Percentiles rank a stretch among this genome's conserved stretches.
phyloP scores from a whole-genome alignment of 2,329 filamentous ascomycete species.

The Byssoonygena ceratinophila region DNA sequence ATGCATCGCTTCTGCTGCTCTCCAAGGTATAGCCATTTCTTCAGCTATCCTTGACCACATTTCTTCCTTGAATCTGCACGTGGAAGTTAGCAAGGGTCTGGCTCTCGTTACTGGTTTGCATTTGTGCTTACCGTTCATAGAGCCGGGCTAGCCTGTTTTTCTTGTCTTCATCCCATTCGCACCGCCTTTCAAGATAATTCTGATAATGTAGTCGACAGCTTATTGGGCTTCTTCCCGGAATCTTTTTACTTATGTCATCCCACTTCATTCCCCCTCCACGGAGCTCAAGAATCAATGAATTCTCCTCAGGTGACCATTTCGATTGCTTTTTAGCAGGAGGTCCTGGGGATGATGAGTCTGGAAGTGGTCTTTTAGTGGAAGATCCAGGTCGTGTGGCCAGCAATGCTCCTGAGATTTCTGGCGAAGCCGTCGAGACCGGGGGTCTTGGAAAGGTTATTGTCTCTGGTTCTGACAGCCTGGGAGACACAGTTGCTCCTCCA shows the following conservation, averaged over 20 bases:
- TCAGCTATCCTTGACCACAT: conserved; percentile 97
- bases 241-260: conserved; percentile 89
- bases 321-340: conserved; percentile 79
- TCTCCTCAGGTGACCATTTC: conserved; percentile 92
- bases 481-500: conserved; percentile 5
- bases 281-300: conserved; percentile 85
- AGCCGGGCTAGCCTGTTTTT: conserved; percentile 93
- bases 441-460: neutral
- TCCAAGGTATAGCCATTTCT: conserved; percentile 91
- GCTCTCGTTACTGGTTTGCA: neutral
- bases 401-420: conserved; percentile 1
- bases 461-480: conserved; percentile 6
- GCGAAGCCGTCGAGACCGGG: conserved; percentile 6
- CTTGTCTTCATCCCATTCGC: conserved; percentile 93
- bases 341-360: conserved; percentile 1
- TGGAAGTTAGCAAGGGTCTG: neutral
- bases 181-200: conserved; percentile 86
- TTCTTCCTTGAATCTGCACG: conserved; percentile 76
- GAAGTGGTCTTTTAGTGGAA: conserved; percentile 6
- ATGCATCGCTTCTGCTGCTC: conserved; percentile 94
- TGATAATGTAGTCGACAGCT: conserved; percentile 93
- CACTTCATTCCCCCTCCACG: conserved; percentile 91
- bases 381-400: conserved; percentile 3
- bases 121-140: conserved; percentile 67
- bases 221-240: conserved; percentile 85